Percentiles rank a stretch among this genome's conserved stretches.
Conservation (phyloP, 805 yeast species). For the Saturnispora hagleri region DNA sequence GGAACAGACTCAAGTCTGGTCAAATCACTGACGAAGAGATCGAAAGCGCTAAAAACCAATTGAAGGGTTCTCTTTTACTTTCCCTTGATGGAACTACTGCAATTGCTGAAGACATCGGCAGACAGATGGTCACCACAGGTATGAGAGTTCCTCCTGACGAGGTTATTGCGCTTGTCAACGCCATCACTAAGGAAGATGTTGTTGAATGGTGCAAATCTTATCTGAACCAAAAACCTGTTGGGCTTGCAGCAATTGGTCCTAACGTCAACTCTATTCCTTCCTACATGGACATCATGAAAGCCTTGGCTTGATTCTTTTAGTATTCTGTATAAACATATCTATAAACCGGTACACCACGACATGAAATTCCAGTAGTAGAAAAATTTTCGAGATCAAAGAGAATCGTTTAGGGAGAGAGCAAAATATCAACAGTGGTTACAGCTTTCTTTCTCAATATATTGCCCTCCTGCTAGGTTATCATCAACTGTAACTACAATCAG, state of each 20-base stretch:
- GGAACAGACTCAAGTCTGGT: slow-evolving; percentile 82
- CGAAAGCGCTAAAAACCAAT: slow-evolving; percentile 87
- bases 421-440: background rate
- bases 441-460: background rate
- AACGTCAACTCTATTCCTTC: slow-evolving; percentile 2
- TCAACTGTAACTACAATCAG: background rate
- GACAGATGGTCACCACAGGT: slow-evolving; percentile 95
- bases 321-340: background rate
- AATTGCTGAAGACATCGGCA: slow-evolving; percentile 94
- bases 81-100: slow-evolving; percentile 94
- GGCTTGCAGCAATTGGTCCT: slow-evolving; percentile 5
- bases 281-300: background rate
- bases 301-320: background rate
- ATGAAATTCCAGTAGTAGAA: background rate
- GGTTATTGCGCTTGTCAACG: slow-evolving; percentile 65
- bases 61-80: slow-evolving; percentile 82
- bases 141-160: slow-evolving; percentile 63
- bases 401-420: background rate
- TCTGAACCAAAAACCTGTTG: slow-evolving; percentile 38
- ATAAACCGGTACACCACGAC: background rate
- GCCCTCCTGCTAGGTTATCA: background rate
- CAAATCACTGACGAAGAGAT: slow-evolving; percentile 74
- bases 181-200: slow-evolving; percentile 70
- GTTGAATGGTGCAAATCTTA: slow-evolving; percentile 65
- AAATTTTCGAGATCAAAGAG: background rate